Base-by-base conservation (phyloP, 148 eudicot species). In the Rhododendron williamsianum region DNA sequence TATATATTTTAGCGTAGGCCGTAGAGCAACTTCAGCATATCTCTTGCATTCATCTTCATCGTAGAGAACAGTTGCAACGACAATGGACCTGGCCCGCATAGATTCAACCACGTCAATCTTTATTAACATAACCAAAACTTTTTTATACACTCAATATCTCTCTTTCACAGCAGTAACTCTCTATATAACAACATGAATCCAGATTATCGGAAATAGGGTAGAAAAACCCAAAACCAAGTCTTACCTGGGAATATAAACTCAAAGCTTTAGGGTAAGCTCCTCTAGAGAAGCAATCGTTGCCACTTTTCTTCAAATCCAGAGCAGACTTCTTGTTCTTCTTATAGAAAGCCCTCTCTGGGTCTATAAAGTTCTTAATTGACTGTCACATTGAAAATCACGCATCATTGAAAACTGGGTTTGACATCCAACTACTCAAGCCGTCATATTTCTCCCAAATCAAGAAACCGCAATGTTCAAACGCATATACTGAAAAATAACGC, bases 311-410 rank as follows among this genome's bases (percentile, higher is more conserved):
- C 30, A 90, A 87, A 82, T 93, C 94, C 87, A 93, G 77, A 85
- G 96, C 96, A 89, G 88, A 86, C 78, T 90, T 91, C 86, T 89
- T 89, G 86, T 90, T 89, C 94, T 96, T 96, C 58, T 88, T 77
- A 81, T 94, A 95, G 36, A 95, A 85, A 45, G 86, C 88, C 86
- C 83, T 65, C 84, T 95, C 90, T 63, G 91, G 87, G 89, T 89
- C 90, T 56, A 93, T 90, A 87, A 96, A 92, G 82, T 95, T 97
- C 81, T 92, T 84, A 84, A 96, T 85, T 87, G 92, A 87, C 98
- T 96, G 88, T 45, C 51, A 69, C 82, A 81, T 16, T 84, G 19
- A 71, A 71, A 71, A 71, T 30, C 76, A 71, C 16, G 15, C 21
- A 71, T 71, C 76, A 33, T 33, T 30, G 19, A 9, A 71, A 67